phyloP scores from a whole-genome alignment of 2,329 filamentous ascomycete genomes.

The Zymoseptoria passerinii region DNA sequence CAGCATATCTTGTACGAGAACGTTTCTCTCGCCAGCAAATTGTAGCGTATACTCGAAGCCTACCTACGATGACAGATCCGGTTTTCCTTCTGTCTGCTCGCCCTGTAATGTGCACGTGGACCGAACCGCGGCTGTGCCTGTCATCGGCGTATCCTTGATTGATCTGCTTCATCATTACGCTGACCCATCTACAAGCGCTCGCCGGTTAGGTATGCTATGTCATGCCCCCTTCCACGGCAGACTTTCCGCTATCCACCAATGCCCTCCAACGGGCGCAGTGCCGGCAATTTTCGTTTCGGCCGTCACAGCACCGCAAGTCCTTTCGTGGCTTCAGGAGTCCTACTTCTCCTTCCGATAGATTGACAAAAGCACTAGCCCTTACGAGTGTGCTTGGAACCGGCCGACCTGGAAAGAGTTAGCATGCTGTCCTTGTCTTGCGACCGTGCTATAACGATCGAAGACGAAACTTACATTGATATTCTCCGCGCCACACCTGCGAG shows the following conservation, averaged over 20 bases:
- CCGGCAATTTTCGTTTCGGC: background rate
- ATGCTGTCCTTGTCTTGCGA: constrained; percentile 8
- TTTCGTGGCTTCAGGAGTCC: background rate
- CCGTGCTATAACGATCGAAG: constrained; percentile 8
- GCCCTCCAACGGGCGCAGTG: background rate
- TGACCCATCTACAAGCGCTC: background rate
- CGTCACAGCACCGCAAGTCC: background rate
- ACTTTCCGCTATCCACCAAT: background rate
- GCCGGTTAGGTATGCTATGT: background rate
- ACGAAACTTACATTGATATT: constrained; percentile 78
- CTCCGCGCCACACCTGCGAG: constrained; percentile 79
- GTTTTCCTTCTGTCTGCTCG: no score
- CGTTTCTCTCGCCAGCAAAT: background rate
- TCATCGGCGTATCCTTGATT: background rate
- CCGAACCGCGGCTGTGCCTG: background rate
- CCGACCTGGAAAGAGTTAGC: constrained; percentile 11
- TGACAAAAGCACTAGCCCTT: background rate
- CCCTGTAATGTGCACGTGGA: background rate
- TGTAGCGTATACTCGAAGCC: background rate
- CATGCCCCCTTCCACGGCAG: background rate
- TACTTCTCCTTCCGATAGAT: background rate
- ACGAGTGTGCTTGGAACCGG: constrained; percentile 9
- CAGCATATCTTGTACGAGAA: background rate
- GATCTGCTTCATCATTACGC: background rate
- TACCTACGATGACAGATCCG: background rate